Evolutionary conservation across 768 basidiomycete species (phyloP).

Genomic region (Leucosporidium scottii): DNA sequence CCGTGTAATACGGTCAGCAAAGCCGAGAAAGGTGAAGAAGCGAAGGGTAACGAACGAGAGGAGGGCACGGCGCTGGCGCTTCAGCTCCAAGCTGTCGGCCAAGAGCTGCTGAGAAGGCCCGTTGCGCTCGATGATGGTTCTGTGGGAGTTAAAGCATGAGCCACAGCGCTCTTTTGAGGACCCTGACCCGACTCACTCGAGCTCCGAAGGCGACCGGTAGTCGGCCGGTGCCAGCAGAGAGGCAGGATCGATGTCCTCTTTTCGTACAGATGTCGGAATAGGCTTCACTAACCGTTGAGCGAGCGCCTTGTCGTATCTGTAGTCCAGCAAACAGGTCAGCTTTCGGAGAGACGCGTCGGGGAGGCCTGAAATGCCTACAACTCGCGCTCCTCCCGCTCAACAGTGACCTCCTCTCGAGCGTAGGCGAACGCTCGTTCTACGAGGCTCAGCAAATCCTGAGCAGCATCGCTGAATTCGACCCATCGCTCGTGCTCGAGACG

Average conservation of each 20-base stretch:
- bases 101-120: background rate
- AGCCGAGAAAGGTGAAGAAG: background rate
- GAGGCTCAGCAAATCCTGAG: background rate
- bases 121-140: background rate
- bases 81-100: background rate
- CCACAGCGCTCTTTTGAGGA: too few relatives aligned
- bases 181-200: background rate
- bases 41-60: background rate
- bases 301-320: background rate
- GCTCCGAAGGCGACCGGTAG: background rate
- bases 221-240: background rate
- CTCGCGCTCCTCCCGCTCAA: background rate
- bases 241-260: background rate
- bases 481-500: background rate
- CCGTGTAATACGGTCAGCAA: background rate
- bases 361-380: background rate
- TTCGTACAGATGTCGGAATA: background rate
- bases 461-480: background rate
- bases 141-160: background rate
- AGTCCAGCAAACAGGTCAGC: background rate
- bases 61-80: background rate
- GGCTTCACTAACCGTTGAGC: background rate
- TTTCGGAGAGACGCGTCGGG: background rate
- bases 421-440: background rate
- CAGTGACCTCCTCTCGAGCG: background rate